Base-by-base conservation (phyloP, 495 filamentous ascomycete genomes). In the Parathielavia appendiculata region DNA sequence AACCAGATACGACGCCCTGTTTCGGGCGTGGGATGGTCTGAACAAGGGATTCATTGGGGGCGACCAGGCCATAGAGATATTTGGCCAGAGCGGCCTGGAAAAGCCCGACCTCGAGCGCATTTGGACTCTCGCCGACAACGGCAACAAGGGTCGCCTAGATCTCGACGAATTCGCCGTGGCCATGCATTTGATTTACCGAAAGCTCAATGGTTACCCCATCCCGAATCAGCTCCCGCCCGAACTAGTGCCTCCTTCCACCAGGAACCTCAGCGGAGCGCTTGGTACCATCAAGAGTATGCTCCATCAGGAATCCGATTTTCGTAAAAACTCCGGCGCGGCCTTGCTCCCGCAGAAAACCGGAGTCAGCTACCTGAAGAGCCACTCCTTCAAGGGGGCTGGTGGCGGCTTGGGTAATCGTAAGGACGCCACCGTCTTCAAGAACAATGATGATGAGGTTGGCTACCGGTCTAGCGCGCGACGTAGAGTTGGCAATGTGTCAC, bases 111-210 rank as follows among this genome's bases (percentile, higher is more conserved):
- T 99, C 36, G 95, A 97, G 75, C 81, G 84, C 34, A 85, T 97
- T 60, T 99, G 95, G 95, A 97, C 93, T 26, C 75, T 99, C 26
- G 89, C 92, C 8, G 95, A 99, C 70, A 85, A 93, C 26, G 82
- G 89, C 54, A 96, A 99, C 72, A 91, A 89, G 66, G 95, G 95
- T 13, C 84, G 91, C 58, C 81, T 99, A 5, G 91, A 99, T 61
- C 86, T 97, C 73, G 95, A 99, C 70, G 95, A 99, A 66, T 99
- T 99, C 70, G 92, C 95, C 17, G 92, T 99, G 40, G 92, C 90
- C 8, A 99, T 99, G 93, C 95, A 99, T 80, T 75, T 99, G 70
- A 97, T 99, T 55, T 99, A 97, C 69, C 84, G 95, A 61, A 95
- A 92, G 68, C 80, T 97, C 26, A 97, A 97, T 61, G 91, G 91